These are phyloP conservation scores for Dimocarpus longan DNA, from an alignment of 345 rosid species.

Conservation along the genomic window DNA sequence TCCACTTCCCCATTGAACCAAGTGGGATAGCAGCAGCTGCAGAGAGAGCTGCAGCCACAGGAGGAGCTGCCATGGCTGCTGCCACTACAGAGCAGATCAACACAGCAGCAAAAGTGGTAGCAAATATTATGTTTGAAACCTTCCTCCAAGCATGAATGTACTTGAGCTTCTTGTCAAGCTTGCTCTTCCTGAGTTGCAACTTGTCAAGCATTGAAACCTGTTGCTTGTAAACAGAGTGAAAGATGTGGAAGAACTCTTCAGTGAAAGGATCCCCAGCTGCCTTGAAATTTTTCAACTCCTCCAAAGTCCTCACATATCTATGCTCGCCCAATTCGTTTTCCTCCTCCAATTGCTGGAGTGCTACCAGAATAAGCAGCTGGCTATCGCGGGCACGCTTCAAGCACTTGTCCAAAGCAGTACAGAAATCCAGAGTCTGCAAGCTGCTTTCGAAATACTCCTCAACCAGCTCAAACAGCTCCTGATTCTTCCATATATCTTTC, in stretches of 20 bases:
- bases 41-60: slow-evolving; percentile 86
- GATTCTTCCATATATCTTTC: slow-evolving; percentile 92
- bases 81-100: slow-evolving; percentile 91
- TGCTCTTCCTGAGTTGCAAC: slow-evolving; percentile 64
- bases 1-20: slow-evolving; percentile 92
- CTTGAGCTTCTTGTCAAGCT: slow-evolving; percentile 87
- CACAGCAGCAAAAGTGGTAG: slow-evolving; percentile 71
- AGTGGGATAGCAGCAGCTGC: slow-evolving; percentile 73
- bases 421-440: slow-evolving; percentile 84
- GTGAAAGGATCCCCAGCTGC: slow-evolving; percentile 81
- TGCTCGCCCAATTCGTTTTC: slow-evolving; percentile 49
- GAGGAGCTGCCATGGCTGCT: slow-evolving; percentile 88
- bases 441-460: slow-evolving; percentile 97
- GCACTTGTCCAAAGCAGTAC: slow-evolving; percentile 80
- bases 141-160: slow-evolving; percentile 77
- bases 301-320: slow-evolving; percentile 59
- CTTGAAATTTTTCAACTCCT: slow-evolving; percentile 81
- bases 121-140: slow-evolving; percentile 78
- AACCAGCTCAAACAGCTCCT: slow-evolving; percentile 80
- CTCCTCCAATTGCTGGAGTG: slow-evolving; percentile 87
- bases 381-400: slow-evolving; percentile 78
- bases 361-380: slow-evolving; percentile 70
- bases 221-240: slow-evolving; percentile 78
- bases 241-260: slow-evolving; percentile 71
- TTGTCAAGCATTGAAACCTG: slow-evolving; percentile 78